A percentile compares a stretch with the other conserved stretches of the same genome.
These are phyloP conservation scores for Phytophthora constricta DNA, from an alignment of 352 stramenopile species.

Conservation along the genomic window DNA sequence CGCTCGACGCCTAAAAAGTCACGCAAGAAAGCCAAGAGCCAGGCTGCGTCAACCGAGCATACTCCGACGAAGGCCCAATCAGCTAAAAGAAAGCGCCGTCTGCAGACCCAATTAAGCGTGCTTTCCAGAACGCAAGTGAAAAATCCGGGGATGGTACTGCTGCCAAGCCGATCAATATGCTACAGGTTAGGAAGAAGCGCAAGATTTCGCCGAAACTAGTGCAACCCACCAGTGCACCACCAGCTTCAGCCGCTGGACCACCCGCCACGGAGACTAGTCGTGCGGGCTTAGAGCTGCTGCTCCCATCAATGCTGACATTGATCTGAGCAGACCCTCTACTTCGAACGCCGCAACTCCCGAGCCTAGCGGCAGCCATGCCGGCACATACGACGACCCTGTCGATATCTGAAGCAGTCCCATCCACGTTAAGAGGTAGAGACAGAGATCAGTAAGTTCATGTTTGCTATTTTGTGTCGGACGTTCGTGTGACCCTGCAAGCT, in stretches of 20 bases:
- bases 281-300: not conserved
- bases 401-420: constrained; percentile 33
- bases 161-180: constrained; percentile 51
- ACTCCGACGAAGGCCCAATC: constrained; percentile 23
- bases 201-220: constrained; percentile 70
- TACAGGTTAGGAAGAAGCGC: constrained; percentile 87
- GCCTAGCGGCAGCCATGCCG: constrained; percentile 16
- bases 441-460: not conserved
- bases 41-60: constrained; percentile 25
- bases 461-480: not conserved
- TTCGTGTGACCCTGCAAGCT: not conserved
- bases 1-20: constrained; percentile 65
- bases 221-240: constrained; percentile 7
- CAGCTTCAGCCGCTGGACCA: not conserved
- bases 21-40: constrained; percentile 61
- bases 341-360: constrained; percentile 5
- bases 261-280: constrained; percentile 2
- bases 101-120: constrained; percentile 25
- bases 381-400: constrained; percentile 37
- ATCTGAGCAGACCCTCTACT: constrained; percentile 17
- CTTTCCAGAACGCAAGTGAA: constrained; percentile 32
- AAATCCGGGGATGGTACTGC: not conserved
- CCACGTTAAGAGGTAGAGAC: not conserved
- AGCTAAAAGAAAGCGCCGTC: constrained; percentile 38
- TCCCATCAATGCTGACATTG: constrained; percentile 11